Percentiles rank a stretch among this genome's conserved stretches.
phyloP scores from a whole-genome alignment of 306 rosid genomes.

The Cucumis cinereus region DNA sequence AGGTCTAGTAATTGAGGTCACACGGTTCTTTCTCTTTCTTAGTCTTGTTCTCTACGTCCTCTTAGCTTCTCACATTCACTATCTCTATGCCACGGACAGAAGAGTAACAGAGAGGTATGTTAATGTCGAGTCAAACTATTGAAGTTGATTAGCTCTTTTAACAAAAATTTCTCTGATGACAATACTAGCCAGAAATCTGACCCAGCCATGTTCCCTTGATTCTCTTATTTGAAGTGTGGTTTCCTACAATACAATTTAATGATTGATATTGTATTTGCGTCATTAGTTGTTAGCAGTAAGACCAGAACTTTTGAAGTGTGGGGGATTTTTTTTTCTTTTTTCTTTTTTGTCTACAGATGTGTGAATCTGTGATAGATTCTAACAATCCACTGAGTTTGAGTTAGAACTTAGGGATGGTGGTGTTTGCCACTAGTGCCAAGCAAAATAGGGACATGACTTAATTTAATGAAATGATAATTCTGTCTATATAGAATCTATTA shows the following conservation, averaged over 20 bases:
- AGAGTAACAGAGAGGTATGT: not conserved
- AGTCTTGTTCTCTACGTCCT: not conserved
- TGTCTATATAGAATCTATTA: not conserved
- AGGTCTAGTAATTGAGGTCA: not conserved
- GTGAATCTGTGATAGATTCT: not conserved
- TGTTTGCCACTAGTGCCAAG: not conserved
- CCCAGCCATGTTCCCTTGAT: not conserved
- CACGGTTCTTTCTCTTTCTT: not conserved
- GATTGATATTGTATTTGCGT: not conserved
- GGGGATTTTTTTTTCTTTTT: not conserved
- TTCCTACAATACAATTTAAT: not conserved
- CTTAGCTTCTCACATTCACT: not conserved
- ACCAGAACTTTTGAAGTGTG: not conserved
- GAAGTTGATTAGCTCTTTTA: not conserved
- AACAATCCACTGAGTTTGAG: not conserved
- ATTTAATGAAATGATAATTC: not conserved
- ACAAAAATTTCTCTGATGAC: not conserved
- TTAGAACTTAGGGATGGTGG: slow-evolving; percentile 2
- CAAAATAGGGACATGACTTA: not conserved
- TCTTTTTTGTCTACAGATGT: not conserved
- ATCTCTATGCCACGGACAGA: not conserved
- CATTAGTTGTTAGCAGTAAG: not conserved
- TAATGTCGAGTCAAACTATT: not conserved
- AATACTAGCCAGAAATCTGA: not conserved
- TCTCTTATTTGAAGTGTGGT: not conserved